Percentiles rank a stretch among this genome's conserved stretches.
These are phyloP conservation scores for Rhodotorula sphaerocarpa DNA, from an alignment of 768 basidiomycete genomes.

Conservation along the genomic window DNA sequence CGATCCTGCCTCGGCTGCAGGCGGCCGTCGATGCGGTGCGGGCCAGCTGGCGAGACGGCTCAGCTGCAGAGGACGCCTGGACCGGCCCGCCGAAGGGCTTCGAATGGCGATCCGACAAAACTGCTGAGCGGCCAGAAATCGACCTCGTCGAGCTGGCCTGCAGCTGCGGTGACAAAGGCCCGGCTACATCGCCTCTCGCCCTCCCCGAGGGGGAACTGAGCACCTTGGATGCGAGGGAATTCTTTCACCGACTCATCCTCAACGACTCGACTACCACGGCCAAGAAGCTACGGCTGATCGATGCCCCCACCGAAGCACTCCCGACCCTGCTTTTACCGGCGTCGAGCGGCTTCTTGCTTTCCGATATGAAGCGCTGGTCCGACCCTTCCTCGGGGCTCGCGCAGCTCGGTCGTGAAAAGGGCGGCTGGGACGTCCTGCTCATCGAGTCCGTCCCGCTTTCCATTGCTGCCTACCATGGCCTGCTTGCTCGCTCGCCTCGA, in stretches of 20 bases:
- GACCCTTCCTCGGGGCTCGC: background rate
- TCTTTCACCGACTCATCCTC: slow-evolving; percentile 3
- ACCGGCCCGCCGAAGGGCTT: background rate
- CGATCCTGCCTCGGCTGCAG: background rate
- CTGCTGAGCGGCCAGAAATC: background rate
- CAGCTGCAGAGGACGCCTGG: background rate
- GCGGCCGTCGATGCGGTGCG: slow-evolving; percentile 14
- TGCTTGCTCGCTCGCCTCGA: background rate
- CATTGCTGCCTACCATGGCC: background rate
- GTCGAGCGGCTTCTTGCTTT: slow-evolving; percentile 19
- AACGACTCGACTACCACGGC: background rate
- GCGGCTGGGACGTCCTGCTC: slow-evolving; percentile 23
- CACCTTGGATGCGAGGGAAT: background rate
- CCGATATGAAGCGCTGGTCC: slow-evolving; percentile 23
- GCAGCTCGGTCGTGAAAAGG: background rate
- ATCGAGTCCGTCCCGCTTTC: slow-evolving; percentile 23
- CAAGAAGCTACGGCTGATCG: background rate
- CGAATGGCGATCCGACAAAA: background rate
- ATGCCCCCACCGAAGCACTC: no score
- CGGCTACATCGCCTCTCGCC: no score
- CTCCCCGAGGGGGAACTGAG: no score
- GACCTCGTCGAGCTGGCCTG: slow-evolving; percentile 1
- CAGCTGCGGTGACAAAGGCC: no score
- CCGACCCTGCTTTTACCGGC: slow-evolving; percentile 16
- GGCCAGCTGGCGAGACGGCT: background rate